These are phyloP conservation scores for Candida anutae DNA, from an alignment of 1,139 yeast genomes.

Conservation along the genomic window DNA sequence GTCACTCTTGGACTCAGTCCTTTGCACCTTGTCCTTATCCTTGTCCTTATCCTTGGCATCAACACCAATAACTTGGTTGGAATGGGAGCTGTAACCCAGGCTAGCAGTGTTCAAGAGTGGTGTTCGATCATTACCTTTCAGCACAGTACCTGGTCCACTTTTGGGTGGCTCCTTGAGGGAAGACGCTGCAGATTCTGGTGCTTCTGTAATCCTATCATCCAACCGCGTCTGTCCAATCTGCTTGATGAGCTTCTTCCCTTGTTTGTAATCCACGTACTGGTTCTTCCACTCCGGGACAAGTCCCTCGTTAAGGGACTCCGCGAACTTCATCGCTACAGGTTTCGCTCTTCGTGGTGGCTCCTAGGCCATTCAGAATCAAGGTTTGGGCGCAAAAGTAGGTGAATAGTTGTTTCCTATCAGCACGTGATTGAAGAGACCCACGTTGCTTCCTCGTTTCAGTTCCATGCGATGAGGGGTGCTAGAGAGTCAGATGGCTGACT, in stretches of 20 bases:
- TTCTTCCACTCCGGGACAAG: slow-evolving; percentile 83
- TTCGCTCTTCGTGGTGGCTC: too few species aligned
- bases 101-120: slow-evolving; percentile 10
- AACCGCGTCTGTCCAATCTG: slow-evolving; percentile 7
- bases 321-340: slow-evolving; percentile 48
- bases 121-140: slow-evolving; percentile 7
- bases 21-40: background rate
- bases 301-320: slow-evolving; percentile 49
- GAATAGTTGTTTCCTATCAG: too few species aligned
- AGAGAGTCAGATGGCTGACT: too few species aligned
- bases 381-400: too few species aligned
- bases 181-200: background rate
- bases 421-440: too few species aligned
- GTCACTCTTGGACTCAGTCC: too few species aligned
- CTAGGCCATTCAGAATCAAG: too few species aligned
- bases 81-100: background rate
- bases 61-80: too few species aligned
- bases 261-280: slow-evolving; percentile 71
- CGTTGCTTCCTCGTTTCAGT: too few species aligned
- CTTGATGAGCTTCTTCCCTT: slow-evolving; percentile 35
- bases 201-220: too few species aligned
- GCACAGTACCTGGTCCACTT: background rate
- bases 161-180: background rate
- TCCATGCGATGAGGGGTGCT: too few species aligned
- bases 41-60: too few species aligned